Percentiles rank a stretch among this genome's conserved stretches.
Evolutionary conservation across 2,329 filamentous ascomycete species (phyloP).

Genomic region (Aureobasidium sp.): DNA sequence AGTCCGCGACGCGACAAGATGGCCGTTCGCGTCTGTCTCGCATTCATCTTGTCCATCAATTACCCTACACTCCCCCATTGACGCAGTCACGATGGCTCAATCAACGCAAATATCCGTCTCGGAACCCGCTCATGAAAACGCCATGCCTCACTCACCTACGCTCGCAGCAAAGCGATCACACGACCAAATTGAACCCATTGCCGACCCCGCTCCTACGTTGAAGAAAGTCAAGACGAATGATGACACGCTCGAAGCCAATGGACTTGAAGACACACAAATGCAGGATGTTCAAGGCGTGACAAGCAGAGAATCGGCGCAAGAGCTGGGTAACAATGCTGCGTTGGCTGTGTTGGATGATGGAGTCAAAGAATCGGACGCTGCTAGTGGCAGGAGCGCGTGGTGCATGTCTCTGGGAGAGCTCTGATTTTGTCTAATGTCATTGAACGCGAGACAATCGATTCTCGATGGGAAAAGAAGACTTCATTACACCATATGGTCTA

Average conservation of each 20-base stretch:
- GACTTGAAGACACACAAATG: not conserved
- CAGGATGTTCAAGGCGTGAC: not conserved
- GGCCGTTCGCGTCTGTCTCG: not conserved
- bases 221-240: conserved; percentile 6
- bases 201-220: not conserved
- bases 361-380: not conserved
- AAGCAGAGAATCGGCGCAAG: not conserved
- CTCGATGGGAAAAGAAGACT: no score
- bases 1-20: not conserved
- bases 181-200: not conserved
- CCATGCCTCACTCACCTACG: not conserved
- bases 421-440: not conserved
- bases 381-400: not conserved
- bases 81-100: not conserved
- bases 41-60: not conserved
- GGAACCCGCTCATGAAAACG: not conserved
- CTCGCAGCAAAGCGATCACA: not conserved
- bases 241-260: not conserved
- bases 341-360: not conserved
- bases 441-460: not conserved
- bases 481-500: not conserved
- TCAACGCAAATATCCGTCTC: not conserved
- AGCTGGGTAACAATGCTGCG: not conserved
- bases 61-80: not conserved
- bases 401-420: not conserved